Conservation (phyloP, 23 red algal genomes). For the Gracilaria domingensis region DNA sequence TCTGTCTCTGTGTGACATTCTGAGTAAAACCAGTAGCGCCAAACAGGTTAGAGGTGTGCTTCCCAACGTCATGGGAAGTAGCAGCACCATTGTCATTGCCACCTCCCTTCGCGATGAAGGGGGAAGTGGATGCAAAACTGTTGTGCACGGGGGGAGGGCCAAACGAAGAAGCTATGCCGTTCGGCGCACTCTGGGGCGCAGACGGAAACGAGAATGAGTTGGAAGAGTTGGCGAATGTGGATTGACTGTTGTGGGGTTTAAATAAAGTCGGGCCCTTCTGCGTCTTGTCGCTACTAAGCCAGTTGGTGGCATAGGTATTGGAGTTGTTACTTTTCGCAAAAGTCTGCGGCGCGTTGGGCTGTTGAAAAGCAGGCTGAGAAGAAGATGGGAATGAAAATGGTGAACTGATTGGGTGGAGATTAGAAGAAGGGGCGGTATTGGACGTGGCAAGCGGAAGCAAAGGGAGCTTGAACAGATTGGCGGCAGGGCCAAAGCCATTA, state of each 20-base stretch:
- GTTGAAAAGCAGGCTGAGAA: not conserved
- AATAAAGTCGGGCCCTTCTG: too few relatives aligned
- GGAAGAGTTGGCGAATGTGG: too few relatives aligned
- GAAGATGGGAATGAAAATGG: not conserved
- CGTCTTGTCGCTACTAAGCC: not conserved
- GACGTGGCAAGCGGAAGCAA: not conserved
- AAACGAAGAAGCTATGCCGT: too few relatives aligned
- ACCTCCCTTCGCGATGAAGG: not conserved
- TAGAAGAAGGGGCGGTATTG: not conserved
- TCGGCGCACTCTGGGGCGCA: too few relatives aligned
- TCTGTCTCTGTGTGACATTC: not conserved
- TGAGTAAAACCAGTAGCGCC: not conserved
- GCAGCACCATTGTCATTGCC: not conserved
- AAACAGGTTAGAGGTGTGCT: not conserved
- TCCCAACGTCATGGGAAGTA: not conserved
- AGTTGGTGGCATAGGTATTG: not conserved
- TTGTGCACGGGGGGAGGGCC: too few relatives aligned
- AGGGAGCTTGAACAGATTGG: too few relatives aligned
- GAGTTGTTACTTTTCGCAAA: not conserved
- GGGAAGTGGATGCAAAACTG: not conserved
- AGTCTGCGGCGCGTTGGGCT: not conserved
- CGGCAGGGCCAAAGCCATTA: too few relatives aligned
- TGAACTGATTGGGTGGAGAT: not conserved
- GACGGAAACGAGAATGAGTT: too few relatives aligned
- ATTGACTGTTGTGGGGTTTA: too few relatives aligned